These are phyloP conservation scores for Exophiala viscosa DNA, from an alignment of 2,329 filamentous ascomycete genomes.

Conservation along the genomic window DNA sequence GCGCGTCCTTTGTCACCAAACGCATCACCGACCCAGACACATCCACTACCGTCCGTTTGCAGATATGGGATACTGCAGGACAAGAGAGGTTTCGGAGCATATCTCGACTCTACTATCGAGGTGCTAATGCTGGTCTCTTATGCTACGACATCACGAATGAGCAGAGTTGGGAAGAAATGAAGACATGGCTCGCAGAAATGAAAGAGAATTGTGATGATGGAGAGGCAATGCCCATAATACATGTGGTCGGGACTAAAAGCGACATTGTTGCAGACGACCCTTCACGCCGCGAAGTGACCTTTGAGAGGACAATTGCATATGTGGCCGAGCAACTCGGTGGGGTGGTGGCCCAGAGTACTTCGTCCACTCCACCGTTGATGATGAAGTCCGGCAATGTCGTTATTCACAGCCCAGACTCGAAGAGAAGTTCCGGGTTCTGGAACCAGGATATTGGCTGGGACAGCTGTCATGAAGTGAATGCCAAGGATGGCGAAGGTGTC, in stretches of 20 bases:
- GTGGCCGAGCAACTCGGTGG: slow-evolving; percentile 74
- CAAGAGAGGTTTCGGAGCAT: slow-evolving; percentile 95
- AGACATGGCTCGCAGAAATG: slow-evolving; percentile 81
- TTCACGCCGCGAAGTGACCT: slow-evolving; percentile 74
- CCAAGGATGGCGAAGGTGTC: slow-evolving; percentile 89
- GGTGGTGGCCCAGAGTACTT: slow-evolving; percentile 58
- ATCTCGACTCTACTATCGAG: slow-evolving; percentile 91
- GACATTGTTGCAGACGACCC: slow-evolving; percentile 88
- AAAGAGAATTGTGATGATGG: slow-evolving; percentile 66
- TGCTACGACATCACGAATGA: slow-evolving; percentile 93
- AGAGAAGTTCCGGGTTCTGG: slow-evolving; percentile 59
- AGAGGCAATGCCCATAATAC: slow-evolving; percentile 56
- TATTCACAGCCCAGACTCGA: slow-evolving; percentile 39
- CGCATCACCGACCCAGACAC: slow-evolving; percentile 77
- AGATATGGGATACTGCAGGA: slow-evolving; percentile 95
- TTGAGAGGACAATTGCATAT: slow-evolving; percentile 93
- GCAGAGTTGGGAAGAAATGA: slow-evolving; percentile 85
- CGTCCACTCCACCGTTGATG: slow-evolving; percentile 65
- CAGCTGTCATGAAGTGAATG: slow-evolving; percentile 93
- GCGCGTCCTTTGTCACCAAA: slow-evolving; percentile 76
- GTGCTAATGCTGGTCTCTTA: slow-evolving; percentile 87
- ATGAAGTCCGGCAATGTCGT: slow-evolving; percentile 30
- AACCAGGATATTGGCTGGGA: slow-evolving; percentile 93
- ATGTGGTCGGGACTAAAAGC: slow-evolving; percentile 92
- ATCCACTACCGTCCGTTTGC: slow-evolving; percentile 80